A percentile compares a stretch with the other conserved stretches of the same genome.
Evolutionary conservation across 2,329 filamentous ascomycete species (phyloP).

Genomic region (Ophiostoma sp.): DNA sequence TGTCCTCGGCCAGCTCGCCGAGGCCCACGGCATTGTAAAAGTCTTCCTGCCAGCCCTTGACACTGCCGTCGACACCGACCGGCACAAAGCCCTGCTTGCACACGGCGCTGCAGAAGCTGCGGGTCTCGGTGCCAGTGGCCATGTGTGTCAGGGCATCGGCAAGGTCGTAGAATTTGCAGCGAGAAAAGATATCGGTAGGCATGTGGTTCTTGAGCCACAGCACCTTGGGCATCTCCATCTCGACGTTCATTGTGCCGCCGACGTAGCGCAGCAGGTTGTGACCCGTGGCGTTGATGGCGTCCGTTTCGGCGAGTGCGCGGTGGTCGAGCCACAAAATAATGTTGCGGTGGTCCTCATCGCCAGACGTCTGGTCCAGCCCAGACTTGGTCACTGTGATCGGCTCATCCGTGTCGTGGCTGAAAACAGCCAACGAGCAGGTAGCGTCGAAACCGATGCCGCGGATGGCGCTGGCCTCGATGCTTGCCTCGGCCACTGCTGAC

Average conservation of each 20-base stretch:
- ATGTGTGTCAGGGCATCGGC: slow-evolving; percentile 91
- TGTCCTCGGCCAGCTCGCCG: slow-evolving; percentile 77
- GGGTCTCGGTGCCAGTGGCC: slow-evolving; percentile 85
- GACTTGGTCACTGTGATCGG: slow-evolving; percentile 85
- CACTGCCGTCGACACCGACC: slow-evolving; percentile 93
- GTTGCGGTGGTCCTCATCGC: slow-evolving; percentile 82
- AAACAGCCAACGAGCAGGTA: slow-evolving; percentile 95
- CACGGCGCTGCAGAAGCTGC: slow-evolving; percentile 93
- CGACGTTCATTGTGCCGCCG: slow-evolving; percentile 96
- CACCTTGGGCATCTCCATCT: slow-evolving; percentile 99
- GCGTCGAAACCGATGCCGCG: slow-evolving; percentile 96
- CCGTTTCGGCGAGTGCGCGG: slow-evolving; percentile 84
- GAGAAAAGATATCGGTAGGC: slow-evolving; percentile 83
- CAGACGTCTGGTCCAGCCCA: slow-evolving; percentile 60
- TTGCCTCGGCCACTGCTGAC: slow-evolving; percentile 76
- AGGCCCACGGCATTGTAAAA: slow-evolving; percentile 87
- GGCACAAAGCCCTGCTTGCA: slow-evolving; percentile 98
- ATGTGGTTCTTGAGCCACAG: slow-evolving; percentile 99
- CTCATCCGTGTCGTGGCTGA: slow-evolving; percentile 84
- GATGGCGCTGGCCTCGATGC: slow-evolving; percentile 72
- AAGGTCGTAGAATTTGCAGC: slow-evolving; percentile 96
- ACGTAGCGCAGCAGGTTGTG: slow-evolving; percentile 96
- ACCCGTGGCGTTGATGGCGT: slow-evolving; percentile 86
- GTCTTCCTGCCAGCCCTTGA: slow-evolving; percentile 97
- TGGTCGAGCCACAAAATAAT: slow-evolving; percentile 98